phyloP scores from a whole-genome alignment of 805 yeast species.

The Zygoascus flipseniorum region DNA sequence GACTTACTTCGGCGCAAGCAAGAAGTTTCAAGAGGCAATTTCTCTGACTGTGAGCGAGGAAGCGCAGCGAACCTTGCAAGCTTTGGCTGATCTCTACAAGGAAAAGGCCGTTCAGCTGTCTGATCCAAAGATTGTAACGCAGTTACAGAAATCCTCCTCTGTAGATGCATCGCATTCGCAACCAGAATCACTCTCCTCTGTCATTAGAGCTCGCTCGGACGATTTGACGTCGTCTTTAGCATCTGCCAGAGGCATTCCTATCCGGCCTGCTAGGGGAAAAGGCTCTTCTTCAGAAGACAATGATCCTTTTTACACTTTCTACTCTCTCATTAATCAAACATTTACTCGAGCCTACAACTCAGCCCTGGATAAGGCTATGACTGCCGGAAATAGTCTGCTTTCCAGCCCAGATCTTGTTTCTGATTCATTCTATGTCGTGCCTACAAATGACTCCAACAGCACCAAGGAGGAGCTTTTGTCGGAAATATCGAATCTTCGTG shows the following conservation, averaged over 20 bases:
- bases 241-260: constrained; percentile 21
- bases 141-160: not conserved
- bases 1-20: constrained; percentile 33
- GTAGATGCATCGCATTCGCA: not conserved
- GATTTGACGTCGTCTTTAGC: constrained; percentile 20
- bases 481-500: constrained; percentile 29
- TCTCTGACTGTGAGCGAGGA: constrained; percentile 16
- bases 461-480: constrained; percentile 27
- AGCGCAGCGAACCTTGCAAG: constrained; percentile 25
- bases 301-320: constrained; percentile 22
- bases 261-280: constrained; percentile 2
- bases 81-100: constrained; percentile 25
- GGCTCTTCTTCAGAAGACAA: constrained; percentile 10
- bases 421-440: constrained; percentile 30
- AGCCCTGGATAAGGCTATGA: constrained; percentile 10
- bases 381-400: not conserved
- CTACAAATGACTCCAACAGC: constrained; percentile 20
- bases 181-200: not conserved
- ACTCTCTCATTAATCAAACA: constrained; percentile 11
- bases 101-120: constrained; percentile 27
- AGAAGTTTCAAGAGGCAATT: constrained; percentile 25
- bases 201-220: constrained; percentile 2
- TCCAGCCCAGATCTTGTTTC: constrained; percentile 3
- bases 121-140: constrained; percentile 8
- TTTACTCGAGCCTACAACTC: constrained; percentile 13